Evolutionary conservation across 2,329 filamentous ascomycete species (phyloP).

Genomic region (Monilinia aucupariae): DNA sequence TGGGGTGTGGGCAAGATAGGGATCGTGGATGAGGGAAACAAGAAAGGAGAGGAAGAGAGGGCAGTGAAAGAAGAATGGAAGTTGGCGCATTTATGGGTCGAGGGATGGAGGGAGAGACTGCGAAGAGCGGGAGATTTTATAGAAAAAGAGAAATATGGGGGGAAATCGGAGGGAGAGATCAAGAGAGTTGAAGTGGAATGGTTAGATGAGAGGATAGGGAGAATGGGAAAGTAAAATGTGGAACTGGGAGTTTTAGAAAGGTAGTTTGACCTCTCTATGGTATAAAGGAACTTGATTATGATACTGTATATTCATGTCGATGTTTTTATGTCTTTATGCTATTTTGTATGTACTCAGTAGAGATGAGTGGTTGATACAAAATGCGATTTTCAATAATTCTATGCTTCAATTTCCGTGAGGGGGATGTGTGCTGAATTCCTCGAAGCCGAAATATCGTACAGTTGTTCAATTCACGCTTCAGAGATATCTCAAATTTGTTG

Average conservation of each 20-base stretch:
- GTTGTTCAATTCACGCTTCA: no score
- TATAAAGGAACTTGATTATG: not conserved
- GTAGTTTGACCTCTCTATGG: not conserved
- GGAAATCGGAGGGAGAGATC: not conserved
- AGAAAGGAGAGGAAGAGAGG: not conserved
- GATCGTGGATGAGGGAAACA: not conserved
- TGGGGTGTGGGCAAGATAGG: not conserved
- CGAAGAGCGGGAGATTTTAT: constrained; percentile 24
- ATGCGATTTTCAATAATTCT: not conserved
- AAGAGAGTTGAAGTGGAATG: not conserved
- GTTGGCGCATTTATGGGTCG: constrained; percentile 24
- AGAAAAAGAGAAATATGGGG: constrained; percentile 17
- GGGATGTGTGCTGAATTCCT: no score
- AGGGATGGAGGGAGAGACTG: constrained; percentile 25
- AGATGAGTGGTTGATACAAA: not conserved
- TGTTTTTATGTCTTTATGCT: not conserved
- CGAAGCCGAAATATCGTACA: no score
- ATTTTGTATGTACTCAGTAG: not conserved
- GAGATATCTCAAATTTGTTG: not conserved
- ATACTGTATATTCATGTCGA: not conserved
- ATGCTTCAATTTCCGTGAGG: no score
- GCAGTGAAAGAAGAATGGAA: constrained; percentile 14
- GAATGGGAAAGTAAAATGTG: not conserved
- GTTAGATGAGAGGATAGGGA: not conserved
- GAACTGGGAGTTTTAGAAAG: not conserved